Conservation (phyloP, 1,139 yeast genomes). For the Blastobotrys aristatus region DNA sequence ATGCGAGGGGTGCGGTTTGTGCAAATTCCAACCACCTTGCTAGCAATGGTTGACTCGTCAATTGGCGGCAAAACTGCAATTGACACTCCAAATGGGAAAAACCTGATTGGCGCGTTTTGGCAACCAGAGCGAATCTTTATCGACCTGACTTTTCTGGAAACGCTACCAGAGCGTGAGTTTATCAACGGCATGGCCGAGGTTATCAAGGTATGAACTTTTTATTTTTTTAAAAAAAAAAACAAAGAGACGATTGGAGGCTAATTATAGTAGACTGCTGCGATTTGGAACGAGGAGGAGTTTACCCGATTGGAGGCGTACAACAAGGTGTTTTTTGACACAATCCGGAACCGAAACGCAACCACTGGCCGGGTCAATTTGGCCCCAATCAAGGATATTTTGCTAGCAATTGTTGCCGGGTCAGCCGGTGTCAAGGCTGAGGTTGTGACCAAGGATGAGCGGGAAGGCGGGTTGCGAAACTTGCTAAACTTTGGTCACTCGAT, state of each 20-base stretch:
- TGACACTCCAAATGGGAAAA: conserved; percentile 96
- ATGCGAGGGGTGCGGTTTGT: conserved; percentile 97
- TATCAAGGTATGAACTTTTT: conserved; percentile 46
- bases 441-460: conserved; percentile 92
- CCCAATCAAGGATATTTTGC: conserved; percentile 65
- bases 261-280: conserved; percentile 68
- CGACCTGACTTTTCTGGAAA: conserved; percentile 80
- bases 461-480: conserved; percentile 87
- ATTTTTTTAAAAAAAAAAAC: not conserved
- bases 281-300: conserved; percentile 91
- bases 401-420: conserved; percentile 77
- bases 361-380: conserved; percentile 50
- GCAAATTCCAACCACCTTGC: conserved; percentile 88
- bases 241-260: not conserved
- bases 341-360: conserved; percentile 41
- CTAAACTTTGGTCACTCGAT: conserved; percentile 95
- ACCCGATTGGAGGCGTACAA: conserved; percentile 76
- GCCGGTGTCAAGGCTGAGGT: conserved; percentile 90
- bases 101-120: conserved; percentile 96
- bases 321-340: conserved; percentile 57
- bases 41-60: conserved; percentile 97
- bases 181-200: conserved; percentile 99
- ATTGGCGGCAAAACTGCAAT: conserved; percentile 99
- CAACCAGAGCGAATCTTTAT: conserved; percentile 88
- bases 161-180: conserved; percentile 89